Base-by-base conservation (phyloP, 169 alveolate species). In the Eimeria necatrix region DNA sequence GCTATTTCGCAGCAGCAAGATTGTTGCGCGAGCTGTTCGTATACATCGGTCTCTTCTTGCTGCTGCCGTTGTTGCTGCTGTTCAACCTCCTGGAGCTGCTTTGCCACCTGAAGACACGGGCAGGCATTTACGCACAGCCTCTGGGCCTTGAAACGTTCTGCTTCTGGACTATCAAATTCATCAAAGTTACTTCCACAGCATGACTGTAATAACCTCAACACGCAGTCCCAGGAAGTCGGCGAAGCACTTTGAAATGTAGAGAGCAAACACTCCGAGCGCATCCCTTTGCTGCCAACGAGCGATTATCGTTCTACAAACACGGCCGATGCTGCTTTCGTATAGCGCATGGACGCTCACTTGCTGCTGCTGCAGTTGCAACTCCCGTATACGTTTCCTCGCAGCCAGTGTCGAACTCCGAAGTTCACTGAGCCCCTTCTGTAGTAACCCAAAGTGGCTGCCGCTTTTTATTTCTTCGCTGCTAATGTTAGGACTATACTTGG, bases 1-100 rank as follows among this genome's bases (percentile, higher is more conserved):
- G 89, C 89, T n/a, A 80, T 80, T 52, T 80, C 89, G 53, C 89
- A 80, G 22, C 89, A 80, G 71, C 89, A 80, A n/a, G 89, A 80
- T 68, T 52, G 89, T 49, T 20, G 89, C 73, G 89, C 89, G 51
- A 80, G 49, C 49, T 6, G 89, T 68, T 80, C 89, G 51, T 51
- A 80, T 24, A 20, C 71, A 49, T 80, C 71, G 20, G 73, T 71
- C 71, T 80, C 70, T 53, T 53, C 73, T 53, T 80, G 73, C 52
- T 51, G 64, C 14, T 68, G 89, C 52, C 51, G 49, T 12, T 80
- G 51, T 52, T 80, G 89, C 22, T 51, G 71, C 26, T 52, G 18
- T 53, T 80, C 89, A 9, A 80, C n/a, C 5, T 18, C 3, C 60
- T 53, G 73, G 24, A 61, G 89, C 73, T 80, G 73, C n/a, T 52